phyloP scores from a whole-genome alignment of 2,329 filamentous ascomycete species.

The Onygenales sp. region DNA sequence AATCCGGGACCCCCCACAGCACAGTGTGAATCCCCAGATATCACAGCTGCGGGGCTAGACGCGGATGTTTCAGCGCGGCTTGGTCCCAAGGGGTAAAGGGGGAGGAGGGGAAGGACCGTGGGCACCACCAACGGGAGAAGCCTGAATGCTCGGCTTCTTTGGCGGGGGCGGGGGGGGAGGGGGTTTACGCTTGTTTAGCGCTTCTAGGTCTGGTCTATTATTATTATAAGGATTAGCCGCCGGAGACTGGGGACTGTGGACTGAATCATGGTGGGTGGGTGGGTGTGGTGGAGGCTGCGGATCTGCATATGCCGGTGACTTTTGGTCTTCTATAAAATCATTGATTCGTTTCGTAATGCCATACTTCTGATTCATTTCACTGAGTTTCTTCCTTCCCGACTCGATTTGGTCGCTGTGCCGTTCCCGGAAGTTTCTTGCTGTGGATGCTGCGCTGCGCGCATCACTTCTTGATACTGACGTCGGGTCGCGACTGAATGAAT shows the following conservation, averaged over 20 bases:
- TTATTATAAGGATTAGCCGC: constrained; percentile 1
- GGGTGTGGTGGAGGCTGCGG: constrained; percentile 4
- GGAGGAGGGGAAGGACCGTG: constrained; percentile 34
- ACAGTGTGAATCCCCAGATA: neutral
- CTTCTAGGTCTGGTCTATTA: constrained; percentile 21
- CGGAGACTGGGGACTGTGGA: constrained; percentile 9
- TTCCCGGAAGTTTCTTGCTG: constrained; percentile 55
- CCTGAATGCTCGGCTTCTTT: constrained; percentile 44
- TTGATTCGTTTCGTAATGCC: constrained; percentile 43
- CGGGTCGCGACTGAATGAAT: constrained; percentile 51
- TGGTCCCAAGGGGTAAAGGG: constrained; percentile 49
- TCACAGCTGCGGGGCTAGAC: neutral
- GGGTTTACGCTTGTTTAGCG: constrained; percentile 37
- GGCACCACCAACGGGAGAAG: constrained; percentile 18
- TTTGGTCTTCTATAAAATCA: constrained; percentile 35
- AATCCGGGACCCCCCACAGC: too few species aligned
- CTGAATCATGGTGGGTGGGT: constrained; percentile 1
- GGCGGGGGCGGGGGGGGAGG: constrained; percentile 50
- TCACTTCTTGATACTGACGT: constrained; percentile 53
- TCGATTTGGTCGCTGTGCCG: constrained; percentile 60
- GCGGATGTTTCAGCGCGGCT: constrained; percentile 35
- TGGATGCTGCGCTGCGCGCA: constrained; percentile 48
- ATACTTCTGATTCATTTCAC: constrained; percentile 53
- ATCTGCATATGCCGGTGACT: constrained; percentile 19
- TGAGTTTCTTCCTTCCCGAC: constrained; percentile 49